These are phyloP conservation scores for Termitomyces sp. DNA, from an alignment of 768 basidiomycete species.

Conservation along the genomic window DNA sequence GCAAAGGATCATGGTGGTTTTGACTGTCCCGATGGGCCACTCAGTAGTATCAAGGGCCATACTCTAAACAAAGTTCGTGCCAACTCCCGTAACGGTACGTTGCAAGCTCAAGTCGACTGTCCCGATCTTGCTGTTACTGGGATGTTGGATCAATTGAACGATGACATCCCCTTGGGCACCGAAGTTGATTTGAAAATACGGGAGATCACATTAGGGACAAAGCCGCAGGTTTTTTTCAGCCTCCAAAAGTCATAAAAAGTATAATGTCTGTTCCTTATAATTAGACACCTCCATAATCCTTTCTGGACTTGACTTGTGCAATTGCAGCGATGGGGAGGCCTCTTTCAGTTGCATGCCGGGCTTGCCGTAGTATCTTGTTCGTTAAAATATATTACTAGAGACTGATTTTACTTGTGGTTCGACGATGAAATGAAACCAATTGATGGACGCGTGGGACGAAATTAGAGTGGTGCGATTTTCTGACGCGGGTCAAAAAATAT, in stretches of 20 bases:
- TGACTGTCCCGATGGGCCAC: background rate
- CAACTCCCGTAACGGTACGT: background rate
- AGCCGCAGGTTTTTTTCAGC: background rate
- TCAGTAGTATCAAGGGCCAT: constrained; percentile 6
- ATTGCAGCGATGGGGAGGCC: too few species aligned
- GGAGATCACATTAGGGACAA: background rate
- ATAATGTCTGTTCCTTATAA: background rate
- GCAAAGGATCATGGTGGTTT: constrained; percentile 15
- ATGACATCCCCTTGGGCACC: background rate
- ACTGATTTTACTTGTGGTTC: background rate
- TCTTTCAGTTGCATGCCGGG: too few species aligned
- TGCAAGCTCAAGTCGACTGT: background rate
- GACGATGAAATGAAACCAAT: background rate
- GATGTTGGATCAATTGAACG: background rate
- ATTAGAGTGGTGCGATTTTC: constrained; percentile 9
- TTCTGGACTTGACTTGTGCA: background rate
- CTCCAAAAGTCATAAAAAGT: background rate
- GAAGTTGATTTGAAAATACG: background rate
- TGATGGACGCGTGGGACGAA: constrained; percentile 7
- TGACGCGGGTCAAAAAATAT: constrained; percentile 2
- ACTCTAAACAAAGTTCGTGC: constrained; percentile 4
- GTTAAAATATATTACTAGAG: too few species aligned
- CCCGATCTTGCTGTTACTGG: background rate
- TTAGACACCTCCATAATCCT: background rate
- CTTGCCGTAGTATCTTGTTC: too few species aligned